Base-by-base conservation (phyloP, 768 basidiomycete genomes). In the Cyclocybe cylindracea region DNA sequence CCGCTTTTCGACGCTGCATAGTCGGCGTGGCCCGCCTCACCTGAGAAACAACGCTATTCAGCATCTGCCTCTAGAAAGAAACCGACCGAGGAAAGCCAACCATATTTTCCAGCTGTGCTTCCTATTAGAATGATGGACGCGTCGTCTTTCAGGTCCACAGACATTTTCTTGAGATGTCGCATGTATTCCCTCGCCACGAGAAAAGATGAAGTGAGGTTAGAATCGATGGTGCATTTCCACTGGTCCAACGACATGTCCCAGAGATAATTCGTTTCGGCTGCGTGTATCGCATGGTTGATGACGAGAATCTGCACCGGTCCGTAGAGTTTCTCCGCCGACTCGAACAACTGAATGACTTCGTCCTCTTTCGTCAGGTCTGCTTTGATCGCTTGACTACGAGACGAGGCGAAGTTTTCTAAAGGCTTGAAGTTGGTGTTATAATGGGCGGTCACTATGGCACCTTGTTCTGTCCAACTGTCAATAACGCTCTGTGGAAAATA, bases 1-100 rank as follows among this genome's bases (percentile, higher is more conserved):
- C 86, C 86, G 58, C 86, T 87, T 71, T 87, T 88, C 5, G 81
- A 73, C 13, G 77, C 78, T 16, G 86, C 78, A 54, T 88, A 87
- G 66, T 88, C 86, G 0, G 79, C 80, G 61, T 87, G 81, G 3
- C 78, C 79, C 0, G 79, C 79, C 65, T 89, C 87, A 13, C 73
- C 71, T 74, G 39, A 11, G 16, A 44, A 24, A 34, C n/a, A 32
- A 39, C 16, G 18, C 13, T 18, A 43, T 39, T 34, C n/a, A 29
- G 7, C 16, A 44, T 32, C 10, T 32, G 16, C 11, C 44, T 49
- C 16, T 19, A 18, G 43, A 32, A 35, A 54, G 16, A 10, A 24
- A 42, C 10, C 8, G 41, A 37, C 9, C 2, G 32, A 8, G 13
- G 4, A 18, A 24, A 18, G 39, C 57, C 39, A 41, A 71, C 88